Evolutionary conservation across 805 yeast genomes (phyloP).

Genomic region (Candida ipomoeae): DNA sequence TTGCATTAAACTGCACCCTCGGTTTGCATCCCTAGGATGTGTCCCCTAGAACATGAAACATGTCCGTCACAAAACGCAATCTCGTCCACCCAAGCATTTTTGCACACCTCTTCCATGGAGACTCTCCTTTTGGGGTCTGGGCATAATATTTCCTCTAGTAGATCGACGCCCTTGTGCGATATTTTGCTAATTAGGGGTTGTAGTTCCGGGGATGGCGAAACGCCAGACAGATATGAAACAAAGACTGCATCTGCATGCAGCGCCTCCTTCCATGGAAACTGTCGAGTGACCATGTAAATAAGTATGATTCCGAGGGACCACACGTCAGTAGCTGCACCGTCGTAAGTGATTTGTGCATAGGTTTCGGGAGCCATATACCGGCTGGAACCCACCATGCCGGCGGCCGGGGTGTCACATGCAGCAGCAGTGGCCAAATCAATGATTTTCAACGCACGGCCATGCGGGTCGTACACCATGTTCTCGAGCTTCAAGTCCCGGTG

Average conservation of each 20-base stretch:
- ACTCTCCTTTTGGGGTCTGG: conserved; percentile 3
- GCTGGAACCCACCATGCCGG: conserved; percentile 48
- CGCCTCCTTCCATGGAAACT: conserved; percentile 50
- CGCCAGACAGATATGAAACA: conserved; percentile 5
- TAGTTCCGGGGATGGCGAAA: neutral
- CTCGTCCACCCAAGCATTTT: conserved; percentile 10
- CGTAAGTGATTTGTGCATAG: conserved; percentile 30
- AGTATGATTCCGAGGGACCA: conserved; percentile 50
- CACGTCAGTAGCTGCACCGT: conserved; percentile 40
- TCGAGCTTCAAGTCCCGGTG: conserved; percentile 52
- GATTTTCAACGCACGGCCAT: conserved; percentile 32
- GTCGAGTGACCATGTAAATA: conserved; percentile 24
- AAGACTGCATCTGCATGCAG: conserved; percentile 25
- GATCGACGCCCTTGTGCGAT: neutral
- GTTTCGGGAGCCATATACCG: conserved; percentile 48
- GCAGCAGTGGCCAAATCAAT: conserved; percentile 41
- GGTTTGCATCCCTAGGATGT: neutral
- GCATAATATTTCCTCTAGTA: neutral
- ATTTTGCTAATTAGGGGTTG: neutral
- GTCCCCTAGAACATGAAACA: neutral
- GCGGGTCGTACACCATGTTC: conserved; percentile 35
- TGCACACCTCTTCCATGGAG: conserved; percentile 6
- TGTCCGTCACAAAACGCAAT: conserved; percentile 9
- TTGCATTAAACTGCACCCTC: neutral
- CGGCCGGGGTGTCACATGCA: conserved; percentile 14